Base-by-base conservation (phyloP, 768 basidiomycete species). In the Boletus rubescentipes region DNA sequence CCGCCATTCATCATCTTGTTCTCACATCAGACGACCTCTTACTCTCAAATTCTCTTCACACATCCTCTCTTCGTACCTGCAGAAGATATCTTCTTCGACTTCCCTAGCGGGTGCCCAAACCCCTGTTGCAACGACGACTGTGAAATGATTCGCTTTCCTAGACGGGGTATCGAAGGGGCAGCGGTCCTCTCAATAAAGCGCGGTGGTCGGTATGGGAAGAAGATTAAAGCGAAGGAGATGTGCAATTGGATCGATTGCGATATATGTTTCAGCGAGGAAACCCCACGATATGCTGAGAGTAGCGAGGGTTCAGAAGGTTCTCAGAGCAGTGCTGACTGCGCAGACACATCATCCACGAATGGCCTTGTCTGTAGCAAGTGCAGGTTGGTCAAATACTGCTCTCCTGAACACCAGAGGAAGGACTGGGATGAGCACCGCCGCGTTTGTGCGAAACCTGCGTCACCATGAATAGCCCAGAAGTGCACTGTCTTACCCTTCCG, bases 231-330 rank as follows among this genome's bases (percentile, higher is more conserved):
- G 31, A 77, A 74, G 57, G 81, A 86, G 67, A 88, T 90, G 86
- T 90, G 88, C 70, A 90, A 90, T 61, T 90, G 88, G 88, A 85
- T 89, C 49, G 87, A 88, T 60, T 90, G 88, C 63, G 75, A 81
- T 56, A 75, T 83, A 32, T 76, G 75, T 54, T 89, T 89, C 62
- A 72, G 73, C 49, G 82, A 81, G 44, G 78, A 79, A 31, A 47
- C 26, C 14, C 67, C 46, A 37, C 60, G 61, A 41, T 63, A 67
- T 36, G 63, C 65, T 3, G 73, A 71, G 40, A 75, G 75, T 55
- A 75, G 68, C 40, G 77, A 77, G 56, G 73, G 75, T 38, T 79
- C 79, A 32, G 77, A 77, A 54, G 75, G 73, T 26, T 78, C 77
- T 35, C 76, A 77, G 49, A 74, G 72, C 51, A 76, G 75, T 54